These are phyloP conservation scores for Nitzschia palea DNA, from an alignment of 108 stramenopile species.

Conservation along the genomic window DNA sequence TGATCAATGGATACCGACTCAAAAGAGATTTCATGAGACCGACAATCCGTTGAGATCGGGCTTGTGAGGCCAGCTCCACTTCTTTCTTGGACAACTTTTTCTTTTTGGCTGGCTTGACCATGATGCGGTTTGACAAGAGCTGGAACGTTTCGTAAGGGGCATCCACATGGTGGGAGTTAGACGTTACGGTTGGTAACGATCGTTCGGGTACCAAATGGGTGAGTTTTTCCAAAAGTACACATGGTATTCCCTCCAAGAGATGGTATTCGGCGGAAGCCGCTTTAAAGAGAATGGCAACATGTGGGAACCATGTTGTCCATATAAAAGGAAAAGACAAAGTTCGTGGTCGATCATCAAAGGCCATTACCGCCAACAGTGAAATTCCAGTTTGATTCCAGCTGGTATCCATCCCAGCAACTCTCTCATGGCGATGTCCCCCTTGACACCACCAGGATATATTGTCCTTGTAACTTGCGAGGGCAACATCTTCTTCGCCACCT, in stretches of 20 bases:
- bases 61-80: neutral
- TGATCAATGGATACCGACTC: slow-evolving; percentile 16
- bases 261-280: neutral
- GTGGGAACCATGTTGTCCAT: slow-evolving; percentile 46
- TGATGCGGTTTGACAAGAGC: slow-evolving; percentile 30
- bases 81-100: neutral
- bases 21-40: slow-evolving; percentile 23
- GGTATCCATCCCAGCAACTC: slow-evolving; percentile 39
- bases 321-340: slow-evolving; percentile 17
- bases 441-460: slow-evolving; percentile 36
- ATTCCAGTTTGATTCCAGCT: slow-evolving; percentile 23
- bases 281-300: slow-evolving; percentile 23
- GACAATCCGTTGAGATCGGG: slow-evolving; percentile 10
- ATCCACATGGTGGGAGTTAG: neutral
- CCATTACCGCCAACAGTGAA: slow-evolving; percentile 20
- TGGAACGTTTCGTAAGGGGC: slow-evolving; percentile 31
- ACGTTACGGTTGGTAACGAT: slow-evolving; percentile 3
- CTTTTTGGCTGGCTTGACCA: slow-evolving; percentile 2
- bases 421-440: slow-evolving; percentile 11
- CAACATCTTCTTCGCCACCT: slow-evolving; percentile 8
- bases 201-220: neutral
- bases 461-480: slow-evolving; percentile 6
- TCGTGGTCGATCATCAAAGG: slow-evolving; percentile 25
- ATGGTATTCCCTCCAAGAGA: neutral
- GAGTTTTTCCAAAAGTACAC: slow-evolving; percentile 1